Percentiles rank a stretch among this genome's conserved stretches.
Evolutionary conservation across 176 grass and related monocot genomes (phyloP).

Genomic region (Avena eriantha): DNA sequence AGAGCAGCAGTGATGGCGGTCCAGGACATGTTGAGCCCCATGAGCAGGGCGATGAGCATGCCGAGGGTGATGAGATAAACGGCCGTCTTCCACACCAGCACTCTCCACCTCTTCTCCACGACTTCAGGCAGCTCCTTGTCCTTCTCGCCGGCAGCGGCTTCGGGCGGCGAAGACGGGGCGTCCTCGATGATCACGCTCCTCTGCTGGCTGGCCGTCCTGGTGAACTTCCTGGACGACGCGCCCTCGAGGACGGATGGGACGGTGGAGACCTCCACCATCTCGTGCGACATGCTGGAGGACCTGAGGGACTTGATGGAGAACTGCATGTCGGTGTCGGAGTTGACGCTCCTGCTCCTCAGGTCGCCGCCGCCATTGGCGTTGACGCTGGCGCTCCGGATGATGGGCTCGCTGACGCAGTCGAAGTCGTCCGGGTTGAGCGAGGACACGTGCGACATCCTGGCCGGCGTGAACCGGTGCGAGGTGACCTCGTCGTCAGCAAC

Average conservation of each 20-base stretch:
- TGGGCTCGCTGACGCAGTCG: constrained; percentile 59
- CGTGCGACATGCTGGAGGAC: constrained; percentile 55
- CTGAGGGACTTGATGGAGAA: constrained; percentile 58
- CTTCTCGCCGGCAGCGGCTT: constrained; percentile 21
- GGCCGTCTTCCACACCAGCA: constrained; percentile 67
- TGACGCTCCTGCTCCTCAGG: constrained; percentile 58
- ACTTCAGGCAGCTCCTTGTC: constrained; percentile 56
- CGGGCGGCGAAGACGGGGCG: constrained; percentile 29
- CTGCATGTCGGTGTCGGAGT: constrained; percentile 59
- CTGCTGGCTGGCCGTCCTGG: constrained; percentile 54
- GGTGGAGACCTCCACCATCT: constrained; percentile 54
- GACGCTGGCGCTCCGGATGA: constrained; percentile 51
- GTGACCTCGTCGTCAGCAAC: constrained; percentile 61
- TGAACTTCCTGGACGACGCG: constrained; percentile 51
- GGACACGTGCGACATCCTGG: constrained; percentile 83
- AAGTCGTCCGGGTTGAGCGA: constrained; percentile 58
- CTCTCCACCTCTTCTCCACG: constrained; percentile 58
- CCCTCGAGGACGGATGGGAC: constrained; percentile 21
- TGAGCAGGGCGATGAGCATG: constrained; percentile 80
- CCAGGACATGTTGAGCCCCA: constrained; percentile 95
- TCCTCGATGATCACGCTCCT: constrained; percentile 63
- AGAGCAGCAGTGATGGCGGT: constrained; percentile 85
- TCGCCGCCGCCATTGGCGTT: constrained; percentile 33
- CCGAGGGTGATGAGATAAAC: constrained; percentile 89
- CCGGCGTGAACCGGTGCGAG: constrained; percentile 86